phyloP scores from a whole-genome alignment of 257 asterid genomes.

The Osmanthus fragrans region DNA sequence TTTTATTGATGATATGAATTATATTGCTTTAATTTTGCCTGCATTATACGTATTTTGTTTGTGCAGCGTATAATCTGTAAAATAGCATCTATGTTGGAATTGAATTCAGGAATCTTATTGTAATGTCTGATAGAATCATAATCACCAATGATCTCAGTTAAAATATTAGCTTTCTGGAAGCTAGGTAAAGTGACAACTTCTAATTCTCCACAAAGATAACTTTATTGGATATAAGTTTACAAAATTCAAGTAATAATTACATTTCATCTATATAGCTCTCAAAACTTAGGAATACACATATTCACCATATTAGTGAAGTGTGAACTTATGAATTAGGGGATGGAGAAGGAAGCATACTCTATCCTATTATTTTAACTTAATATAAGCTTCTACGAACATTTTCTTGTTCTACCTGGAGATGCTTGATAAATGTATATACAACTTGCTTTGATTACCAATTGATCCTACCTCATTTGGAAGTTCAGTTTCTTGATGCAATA shows the following conservation, averaged over 20 bases:
- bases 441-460: background rate
- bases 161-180: background rate
- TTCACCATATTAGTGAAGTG: background rate
- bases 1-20: background rate
- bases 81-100: background rate
- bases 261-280: background rate
- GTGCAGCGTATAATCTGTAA: background rate
- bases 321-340: background rate
- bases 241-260: background rate
- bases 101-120: background rate
- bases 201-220: background rate
- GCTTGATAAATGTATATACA: background rate
- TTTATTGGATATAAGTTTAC: background rate
- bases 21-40: background rate
- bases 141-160: background rate
- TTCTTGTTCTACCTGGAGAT: background rate
- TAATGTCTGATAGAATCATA: background rate
- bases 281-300: background rate
- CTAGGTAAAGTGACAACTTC: background rate
- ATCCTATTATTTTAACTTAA: background rate
- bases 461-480: conserved; percentile 51
- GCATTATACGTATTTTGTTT: background rate
- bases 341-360: background rate
- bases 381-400: background rate
- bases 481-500: conserved; percentile 57